Evolutionary conservation across 495 filamentous ascomycete species (phyloP), one percentile per base, ranked within the genome.

Genomic region (Tetracladium marchalianum): DNA sequence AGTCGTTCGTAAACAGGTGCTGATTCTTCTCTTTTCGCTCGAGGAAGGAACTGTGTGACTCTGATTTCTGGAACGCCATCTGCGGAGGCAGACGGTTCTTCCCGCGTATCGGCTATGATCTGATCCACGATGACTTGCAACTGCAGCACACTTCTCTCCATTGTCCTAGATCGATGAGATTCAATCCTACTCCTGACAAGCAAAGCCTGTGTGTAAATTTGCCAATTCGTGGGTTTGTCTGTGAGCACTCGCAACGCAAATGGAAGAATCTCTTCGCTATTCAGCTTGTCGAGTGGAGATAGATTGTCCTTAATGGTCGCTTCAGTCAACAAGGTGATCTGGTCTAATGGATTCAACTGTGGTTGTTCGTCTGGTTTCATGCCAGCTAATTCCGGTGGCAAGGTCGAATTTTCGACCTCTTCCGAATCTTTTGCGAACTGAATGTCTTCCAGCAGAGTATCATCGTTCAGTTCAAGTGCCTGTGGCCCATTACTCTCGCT

Each of bases 71-170:
- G 70, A 5, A 72, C 18, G 9, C 40, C 39, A 40, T 47, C 46
- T 12, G 36, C 5, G 12, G 52, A 45, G 6, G 11, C 35, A 0
- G 34, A 19, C 0, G 46, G 32, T 0, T 54, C 55, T 31, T 65
- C 58, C 12, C 57, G 46, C 11, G 90, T 97, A 41, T 96, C 90
- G 0, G 86, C 86, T 46, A 99, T 81, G 44, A 99, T 82, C 54
- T 99, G 92, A 49, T 99, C 92, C 27, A 96, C 90, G 11, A 99
- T 75, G 1, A 89, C 90, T 66, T 99, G 92, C 57, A 99, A 78
- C 64, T 99, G 92, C 5, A 99, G 68, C 2, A 99, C 79, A 7
- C 89, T 81, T 46, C 92, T 70, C 58, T 99, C 93, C 5, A 88
- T 71, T 0, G 92, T 97, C 37, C 92, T 72, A 27, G 87, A 84